Conservation (phyloP, 306 rosid species). For the Quercus alba region DNA sequence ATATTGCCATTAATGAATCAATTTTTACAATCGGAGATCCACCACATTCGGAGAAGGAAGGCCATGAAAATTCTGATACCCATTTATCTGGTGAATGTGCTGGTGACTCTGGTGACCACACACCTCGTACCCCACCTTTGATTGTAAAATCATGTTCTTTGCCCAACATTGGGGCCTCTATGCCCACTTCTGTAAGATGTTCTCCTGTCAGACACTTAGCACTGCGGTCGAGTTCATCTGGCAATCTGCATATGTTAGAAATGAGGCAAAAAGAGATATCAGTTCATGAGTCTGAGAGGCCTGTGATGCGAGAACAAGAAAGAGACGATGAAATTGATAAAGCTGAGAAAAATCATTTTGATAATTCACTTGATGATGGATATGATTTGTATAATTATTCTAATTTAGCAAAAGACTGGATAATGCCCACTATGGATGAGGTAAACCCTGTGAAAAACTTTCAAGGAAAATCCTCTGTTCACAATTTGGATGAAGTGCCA, state of each 20-base stretch:
- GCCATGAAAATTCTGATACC: constrained; percentile 40
- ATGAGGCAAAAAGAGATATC: constrained; percentile 35
- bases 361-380: constrained; percentile 44
- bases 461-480: constrained; percentile 42
- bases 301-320: constrained; percentile 36
- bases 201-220: constrained; percentile 20
- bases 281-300: constrained; percentile 35
- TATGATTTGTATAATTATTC: constrained; percentile 47
- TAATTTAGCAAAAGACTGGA: constrained; percentile 64
- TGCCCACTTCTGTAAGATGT: constrained; percentile 22
- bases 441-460: constrained; percentile 24
- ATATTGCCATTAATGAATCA: constrained; percentile 33
- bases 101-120: constrained; percentile 36
- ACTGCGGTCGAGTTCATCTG: constrained; percentile 60
- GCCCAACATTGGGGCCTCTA: constrained; percentile 49
- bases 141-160: constrained; percentile 57
- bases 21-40: constrained; percentile 51
- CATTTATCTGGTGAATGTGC: constrained; percentile 38
- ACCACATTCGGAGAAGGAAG: constrained; percentile 47
- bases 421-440: constrained; percentile 49
- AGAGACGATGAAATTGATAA: constrained; percentile 29
- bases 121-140: constrained; percentile 18
- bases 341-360: constrained; percentile 37
- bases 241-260: constrained; percentile 50
- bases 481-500: constrained; percentile 33